Evolutionary conservation across 139 green algal genomes (phyloP).

Genomic region (Chlorella sp.): DNA sequence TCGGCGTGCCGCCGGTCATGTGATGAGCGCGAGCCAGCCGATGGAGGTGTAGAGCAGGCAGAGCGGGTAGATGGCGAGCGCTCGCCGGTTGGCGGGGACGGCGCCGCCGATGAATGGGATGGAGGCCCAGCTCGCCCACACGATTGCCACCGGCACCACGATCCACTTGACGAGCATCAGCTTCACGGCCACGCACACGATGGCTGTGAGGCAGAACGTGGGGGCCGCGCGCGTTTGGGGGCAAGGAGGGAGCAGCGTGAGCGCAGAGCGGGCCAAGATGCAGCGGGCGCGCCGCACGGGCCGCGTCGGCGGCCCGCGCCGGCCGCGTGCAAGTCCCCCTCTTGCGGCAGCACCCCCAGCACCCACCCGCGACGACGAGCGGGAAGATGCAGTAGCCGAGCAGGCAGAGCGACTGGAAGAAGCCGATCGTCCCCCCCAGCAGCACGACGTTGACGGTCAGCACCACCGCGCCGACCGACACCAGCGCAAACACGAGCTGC

Average conservation of each 20-base stretch:
- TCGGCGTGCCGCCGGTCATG: not conserved
- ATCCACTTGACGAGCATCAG: slow-evolving; percentile 41
- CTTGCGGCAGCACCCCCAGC: too few species aligned
- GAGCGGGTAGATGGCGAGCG: slow-evolving; percentile 93
- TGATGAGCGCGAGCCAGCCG: slow-evolving; percentile 86
- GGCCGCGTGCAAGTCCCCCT: too few species aligned
- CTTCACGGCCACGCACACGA: slow-evolving; percentile 64
- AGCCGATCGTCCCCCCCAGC: slow-evolving; percentile 95
- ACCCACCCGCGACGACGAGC: slow-evolving; percentile 81
- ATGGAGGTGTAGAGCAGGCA: slow-evolving; percentile 87
- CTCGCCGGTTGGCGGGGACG: slow-evolving; percentile 68
- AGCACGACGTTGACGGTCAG: slow-evolving; percentile 97
- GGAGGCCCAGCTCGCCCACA: slow-evolving; percentile 78
- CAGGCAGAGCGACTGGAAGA: slow-evolving; percentile 95
- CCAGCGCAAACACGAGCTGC: slow-evolving; percentile 92
- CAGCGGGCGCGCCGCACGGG: too few species aligned
- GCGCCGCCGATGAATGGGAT: slow-evolving; percentile 91
- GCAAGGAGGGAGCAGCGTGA: too few species aligned
- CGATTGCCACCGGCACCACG: slow-evolving; percentile 60
- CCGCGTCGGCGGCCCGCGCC: too few species aligned
- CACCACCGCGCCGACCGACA: slow-evolving; percentile 86
- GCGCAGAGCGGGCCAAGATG: too few species aligned
- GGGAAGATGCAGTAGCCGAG: slow-evolving; percentile 99
- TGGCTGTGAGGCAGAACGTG: too few species aligned
- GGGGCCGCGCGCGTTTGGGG: too few species aligned